Conservation (phyloP, 495 filamentous ascomycete species). For the Penicillium simplicissimum region DNA sequence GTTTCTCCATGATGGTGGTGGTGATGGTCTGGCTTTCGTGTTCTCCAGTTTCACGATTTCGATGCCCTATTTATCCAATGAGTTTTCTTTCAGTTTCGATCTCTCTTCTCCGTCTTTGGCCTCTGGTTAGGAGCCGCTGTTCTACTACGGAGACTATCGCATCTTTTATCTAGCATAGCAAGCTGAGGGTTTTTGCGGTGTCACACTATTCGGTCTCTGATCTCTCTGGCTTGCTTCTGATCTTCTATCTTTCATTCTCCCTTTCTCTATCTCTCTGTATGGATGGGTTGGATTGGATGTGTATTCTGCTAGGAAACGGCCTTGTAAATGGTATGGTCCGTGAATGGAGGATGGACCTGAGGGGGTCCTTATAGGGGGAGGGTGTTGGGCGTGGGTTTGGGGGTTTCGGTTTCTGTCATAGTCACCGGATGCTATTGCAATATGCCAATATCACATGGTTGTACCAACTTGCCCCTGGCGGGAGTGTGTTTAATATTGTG, state of each 20-base stretch:
- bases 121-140: not conserved
- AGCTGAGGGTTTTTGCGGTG: slow-evolving; percentile 28
- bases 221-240: slow-evolving; percentile 13
- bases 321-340: not conserved
- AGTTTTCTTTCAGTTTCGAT: slow-evolving; percentile 3
- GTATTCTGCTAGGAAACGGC: not conserved
- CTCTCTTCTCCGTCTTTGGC: slow-evolving; percentile 5
- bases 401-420: not conserved
- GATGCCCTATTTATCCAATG: slow-evolving; percentile 15
- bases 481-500: not conserved
- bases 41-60: slow-evolving; percentile 15
- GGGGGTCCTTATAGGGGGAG: not conserved
- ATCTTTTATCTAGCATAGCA: slow-evolving; percentile 34
- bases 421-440: not conserved
- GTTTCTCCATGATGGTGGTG: not conserved
- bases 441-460: slow-evolving; percentile 2
- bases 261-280: not conserved
- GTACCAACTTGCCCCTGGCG: not conserved
- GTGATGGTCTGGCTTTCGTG: slow-evolving; percentile 14
- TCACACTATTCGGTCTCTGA: slow-evolving; percentile 21
- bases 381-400: not conserved
- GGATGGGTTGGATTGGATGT: not conserved
- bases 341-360: not conserved
- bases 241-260: slow-evolving; percentile 6
- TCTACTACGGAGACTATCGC: slow-evolving; percentile 17